Base-by-base conservation (phyloP, 139 green algal species). In the Chlamydomonas incerta region DNA sequence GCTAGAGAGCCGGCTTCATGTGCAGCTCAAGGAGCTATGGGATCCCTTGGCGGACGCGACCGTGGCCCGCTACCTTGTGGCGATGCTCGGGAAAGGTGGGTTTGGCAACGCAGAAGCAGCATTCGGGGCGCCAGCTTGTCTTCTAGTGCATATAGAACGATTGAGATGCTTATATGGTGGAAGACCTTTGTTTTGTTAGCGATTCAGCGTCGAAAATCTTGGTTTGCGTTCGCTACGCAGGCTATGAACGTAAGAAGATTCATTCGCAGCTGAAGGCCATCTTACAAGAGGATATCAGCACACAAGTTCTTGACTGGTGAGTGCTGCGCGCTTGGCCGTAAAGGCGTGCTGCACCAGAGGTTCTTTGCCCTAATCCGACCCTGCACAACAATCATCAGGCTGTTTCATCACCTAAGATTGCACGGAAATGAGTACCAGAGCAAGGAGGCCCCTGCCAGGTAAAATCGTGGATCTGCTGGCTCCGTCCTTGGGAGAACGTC, bases 11-110 rank as follows among this genome's bases (percentile, higher is more conserved):
- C 66, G 47, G 14, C 1, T 85, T 13, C 79, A 85, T 20, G 68
- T 72, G 0, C 68, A 79, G 29, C 60, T 86, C 1, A 71, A 79
- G 80, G 52, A 79, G 60, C 79, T 86, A 86, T 86, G 80, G 80
- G 68, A 86, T 17, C 80, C 80, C 0, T 23, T 17, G 2, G 68
- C 68, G 34, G 80, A 86, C 26, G 52, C 50, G 15, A 86, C 80
- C 13, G 80, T 86, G 68, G 80, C 80, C 6, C 41, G 31, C 15
- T 86, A 86, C 55, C 18, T 70, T 14, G 65, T 41, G 14, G 68
- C 80, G 4, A 80, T 86, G 80, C 52, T 86, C 2, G 67, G 47
- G 4, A 86, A 86, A 37, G 68, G 41, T 50, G 41, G 6, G 41
- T 50, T n/a, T n/a, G n/a, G n/a, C n/a, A n/a, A n/a, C n/a, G n/a